Evolutionary conservation across 495 filamentous ascomycete genomes (phyloP), one percentile per base, ranked within the genome.

Genomic region (Aspergillus egyptiacus): DNA sequence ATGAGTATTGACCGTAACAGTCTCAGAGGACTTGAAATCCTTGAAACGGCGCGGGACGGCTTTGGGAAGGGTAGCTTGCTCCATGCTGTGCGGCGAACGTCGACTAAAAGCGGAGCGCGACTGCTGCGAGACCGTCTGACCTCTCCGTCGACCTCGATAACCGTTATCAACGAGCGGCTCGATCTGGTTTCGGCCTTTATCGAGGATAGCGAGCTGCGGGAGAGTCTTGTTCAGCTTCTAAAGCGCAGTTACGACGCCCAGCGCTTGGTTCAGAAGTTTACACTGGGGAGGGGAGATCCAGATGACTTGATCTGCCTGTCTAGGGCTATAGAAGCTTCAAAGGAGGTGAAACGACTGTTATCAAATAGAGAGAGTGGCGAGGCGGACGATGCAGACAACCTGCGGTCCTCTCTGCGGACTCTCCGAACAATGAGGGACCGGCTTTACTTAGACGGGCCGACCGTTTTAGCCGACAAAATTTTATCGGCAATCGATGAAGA

Each of bases 1-100:
- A 91, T 99, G 88, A 75, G 64, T 22, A 93, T 99, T 53, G 94
- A 99, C 66, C 87, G 85, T 47, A 91, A 88, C 54, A 95, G 84
- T 44, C 77, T 99, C 75, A 77, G 87, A 40, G 87, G 88, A 1
- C 72, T 99, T 13, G 93, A 99, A 64, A 89, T 99, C 47, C 79
- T 87, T 36, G 77, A 81, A 53, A 96, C 93, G 0, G 76, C 94
- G 15, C 74, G 85, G 44, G 91, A 96, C 57, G 74, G 76, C 2
- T 61, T 73, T 50, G 82, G 80, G 14, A 83, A 83, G 57, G 93
- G 93, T 1, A 96, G 90, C 55, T 66, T 99, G 28, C 70, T 99
- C 20, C 87, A 96, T 65, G 84, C 87, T 11, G 75, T 97, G n/a
- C 79, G 90, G 38, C 78, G 83, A 52, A 97, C 93, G 1, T 84